Conservation (phyloP, 129 eudicot genomes). For the Tagetes patula region DNA sequence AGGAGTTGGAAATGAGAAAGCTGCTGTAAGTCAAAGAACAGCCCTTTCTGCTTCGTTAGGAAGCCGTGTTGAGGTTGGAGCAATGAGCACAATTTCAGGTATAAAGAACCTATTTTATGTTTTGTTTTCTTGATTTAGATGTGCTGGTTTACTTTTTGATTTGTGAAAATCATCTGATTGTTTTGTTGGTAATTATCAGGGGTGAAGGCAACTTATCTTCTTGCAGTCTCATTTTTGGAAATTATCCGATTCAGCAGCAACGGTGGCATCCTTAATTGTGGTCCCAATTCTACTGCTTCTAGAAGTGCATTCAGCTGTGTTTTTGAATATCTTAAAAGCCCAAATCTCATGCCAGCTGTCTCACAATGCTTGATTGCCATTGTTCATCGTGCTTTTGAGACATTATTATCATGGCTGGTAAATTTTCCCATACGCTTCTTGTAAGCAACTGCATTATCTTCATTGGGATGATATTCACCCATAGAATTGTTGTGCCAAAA, state of each 20-base stretch:
- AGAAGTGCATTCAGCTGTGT: conserved; percentile 97
- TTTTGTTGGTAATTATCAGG: conserved; percentile 44
- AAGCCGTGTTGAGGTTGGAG: conserved; percentile 86
- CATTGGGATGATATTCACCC: conserved; percentile 11
- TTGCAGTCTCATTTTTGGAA: conserved; percentile 93
- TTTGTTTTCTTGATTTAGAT: conserved; percentile 11
- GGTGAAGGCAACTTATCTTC: conserved; percentile 95
- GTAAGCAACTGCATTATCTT: conserved; percentile 14
- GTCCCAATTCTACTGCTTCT: conserved; percentile 62
- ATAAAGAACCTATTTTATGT: background rate
- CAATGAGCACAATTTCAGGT: conserved; percentile 98
- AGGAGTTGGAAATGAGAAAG: conserved; percentile 96
- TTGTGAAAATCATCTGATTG: conserved; percentile 13
- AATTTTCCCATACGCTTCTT: background rate
- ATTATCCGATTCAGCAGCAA: conserved; percentile 95
- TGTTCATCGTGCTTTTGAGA: conserved; percentile 82
- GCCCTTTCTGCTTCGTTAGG: conserved; percentile 99
- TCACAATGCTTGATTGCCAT: conserved; percentile 93
- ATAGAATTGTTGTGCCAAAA: conserved; percentile 4
- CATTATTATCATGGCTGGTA: conserved; percentile 93
- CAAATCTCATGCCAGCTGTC: conserved; percentile 92
- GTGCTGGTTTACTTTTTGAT: conserved; percentile 9
- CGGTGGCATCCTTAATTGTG: conserved; percentile 93
- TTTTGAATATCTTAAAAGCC: conserved; percentile 93
- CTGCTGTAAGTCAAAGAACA: conserved; percentile 83